phyloP scores from a whole-genome alignment of 345 rosid genomes.

The Aquilaria yunnanensis region DNA sequence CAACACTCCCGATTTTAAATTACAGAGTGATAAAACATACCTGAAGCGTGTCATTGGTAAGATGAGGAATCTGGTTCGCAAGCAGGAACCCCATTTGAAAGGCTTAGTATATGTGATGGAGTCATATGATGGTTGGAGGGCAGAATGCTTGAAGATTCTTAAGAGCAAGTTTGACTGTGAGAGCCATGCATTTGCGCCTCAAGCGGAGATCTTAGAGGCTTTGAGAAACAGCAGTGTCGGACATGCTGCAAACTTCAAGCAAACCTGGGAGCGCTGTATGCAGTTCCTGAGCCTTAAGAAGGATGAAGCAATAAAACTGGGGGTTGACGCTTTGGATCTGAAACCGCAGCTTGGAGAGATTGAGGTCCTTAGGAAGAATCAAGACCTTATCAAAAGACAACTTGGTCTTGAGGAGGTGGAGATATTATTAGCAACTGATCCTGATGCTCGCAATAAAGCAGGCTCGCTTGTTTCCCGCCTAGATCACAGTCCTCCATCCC shows the following conservation, averaged over 20 bases:
- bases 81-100: slow-evolving; percentile 49
- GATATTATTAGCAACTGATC: slow-evolving; percentile 23
- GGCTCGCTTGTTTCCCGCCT: slow-evolving; percentile 48
- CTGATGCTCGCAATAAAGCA: slow-evolving; percentile 39
- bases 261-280: slow-evolving; percentile 68
- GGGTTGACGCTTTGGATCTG: slow-evolving; percentile 71
- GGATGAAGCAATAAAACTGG: slow-evolving; percentile 63
- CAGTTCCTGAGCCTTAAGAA: slow-evolving; percentile 87
- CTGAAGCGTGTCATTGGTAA: slow-evolving; percentile 72
- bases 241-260: slow-evolving; percentile 52
- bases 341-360: slow-evolving; percentile 81
- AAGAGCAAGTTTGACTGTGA: slow-evolving; percentile 46
- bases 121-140: slow-evolving; percentile 81
- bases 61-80: slow-evolving; percentile 79
- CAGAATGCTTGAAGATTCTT: slow-evolving; percentile 72
- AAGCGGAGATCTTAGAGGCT: slow-evolving; percentile 56
- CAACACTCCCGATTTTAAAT: slow-evolving; percentile 59
- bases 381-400: slow-evolving; percentile 76
- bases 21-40: slow-evolving; percentile 82
- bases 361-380: slow-evolving; percentile 65
- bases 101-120: slow-evolving; percentile 77
- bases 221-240: slow-evolving; percentile 47
- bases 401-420: slow-evolving; percentile 10
- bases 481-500: slow-evolving; percentile 69
- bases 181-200: slow-evolving; percentile 46